Conservation (phyloP, 106 monocot genomes). For the Dioscorea zingiberensis region DNA sequence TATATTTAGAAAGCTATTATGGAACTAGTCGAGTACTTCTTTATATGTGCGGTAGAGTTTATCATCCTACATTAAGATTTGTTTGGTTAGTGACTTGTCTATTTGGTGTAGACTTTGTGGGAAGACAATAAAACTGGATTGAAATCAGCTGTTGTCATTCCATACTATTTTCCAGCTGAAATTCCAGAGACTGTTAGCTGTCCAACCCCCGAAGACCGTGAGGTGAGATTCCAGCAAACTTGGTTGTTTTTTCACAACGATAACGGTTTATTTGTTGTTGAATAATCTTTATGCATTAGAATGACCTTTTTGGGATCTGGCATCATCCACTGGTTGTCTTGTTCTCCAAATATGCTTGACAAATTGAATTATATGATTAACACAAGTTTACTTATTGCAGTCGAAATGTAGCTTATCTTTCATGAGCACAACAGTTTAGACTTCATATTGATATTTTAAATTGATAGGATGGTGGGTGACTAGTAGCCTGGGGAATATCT, state of each 20-base stretch:
- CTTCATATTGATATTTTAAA: no score
- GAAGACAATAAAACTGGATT: slow-evolving; percentile 39
- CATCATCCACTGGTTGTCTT: not conserved
- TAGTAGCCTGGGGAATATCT: not conserved
- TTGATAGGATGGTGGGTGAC: no score
- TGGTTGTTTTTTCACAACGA: not conserved
- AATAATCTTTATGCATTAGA: not conserved
- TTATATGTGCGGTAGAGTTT: not conserved
- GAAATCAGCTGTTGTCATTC: slow-evolving; percentile 47
- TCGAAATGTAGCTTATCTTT: no score
- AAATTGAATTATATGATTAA: not conserved
- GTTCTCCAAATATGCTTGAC: no score
- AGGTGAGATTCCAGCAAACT: slow-evolving; percentile 23
- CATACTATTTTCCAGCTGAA: slow-evolving; percentile 39
- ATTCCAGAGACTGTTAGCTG: slow-evolving; percentile 29
- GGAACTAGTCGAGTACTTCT: no score
- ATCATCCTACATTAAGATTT: not conserved
- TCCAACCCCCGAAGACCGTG: slow-evolving; percentile 46
- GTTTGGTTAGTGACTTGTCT: not conserved
- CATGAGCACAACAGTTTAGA: no score
- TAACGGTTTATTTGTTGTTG: not conserved
- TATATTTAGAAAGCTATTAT: no score
- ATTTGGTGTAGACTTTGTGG: slow-evolving; percentile 45
- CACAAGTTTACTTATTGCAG: no score
- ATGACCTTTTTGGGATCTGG: not conserved